Conservation (phyloP, 2,329 filamentous ascomycete species). For the Camptophora hylomeconis region DNA sequence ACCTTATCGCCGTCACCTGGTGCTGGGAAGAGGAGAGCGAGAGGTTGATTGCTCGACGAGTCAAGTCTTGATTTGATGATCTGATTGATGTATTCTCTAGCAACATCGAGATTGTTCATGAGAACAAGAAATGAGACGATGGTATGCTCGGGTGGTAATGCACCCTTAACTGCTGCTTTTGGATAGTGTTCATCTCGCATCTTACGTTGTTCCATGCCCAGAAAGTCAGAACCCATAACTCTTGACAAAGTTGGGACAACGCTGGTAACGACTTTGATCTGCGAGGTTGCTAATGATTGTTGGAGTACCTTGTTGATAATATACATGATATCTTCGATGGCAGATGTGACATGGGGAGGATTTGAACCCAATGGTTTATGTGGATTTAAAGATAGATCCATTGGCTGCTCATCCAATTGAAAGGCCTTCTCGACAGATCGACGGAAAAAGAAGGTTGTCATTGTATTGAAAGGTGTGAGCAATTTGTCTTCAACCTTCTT, state of each 20-base stretch:
- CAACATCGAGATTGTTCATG: constrained; percentile 89
- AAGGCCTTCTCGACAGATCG: constrained; percentile 95
- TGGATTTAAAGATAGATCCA: constrained; percentile 63
- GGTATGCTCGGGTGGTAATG: constrained; percentile 73
- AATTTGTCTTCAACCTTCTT: constrained; percentile 67
- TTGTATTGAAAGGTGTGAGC: constrained; percentile 68
- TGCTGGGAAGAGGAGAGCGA: constrained; percentile 54
- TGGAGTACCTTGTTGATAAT: constrained; percentile 89
- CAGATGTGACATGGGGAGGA: constrained; percentile 82
- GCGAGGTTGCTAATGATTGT: constrained; percentile 73
- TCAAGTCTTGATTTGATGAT: constrained; percentile 62
- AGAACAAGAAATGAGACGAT: constrained; percentile 83
- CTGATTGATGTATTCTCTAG: constrained; percentile 77
- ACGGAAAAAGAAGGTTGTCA: constrained; percentile 95
- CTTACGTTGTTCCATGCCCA: constrained; percentile 93
- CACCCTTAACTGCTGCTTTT: constrained; percentile 62
- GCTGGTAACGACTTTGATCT: constrained; percentile 61
- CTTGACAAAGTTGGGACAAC: constrained; percentile 68
- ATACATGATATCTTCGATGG: constrained; percentile 98
- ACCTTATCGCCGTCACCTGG: constrained; percentile 62
- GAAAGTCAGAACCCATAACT: constrained; percentile 77
- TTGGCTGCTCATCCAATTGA: constrained; percentile 80
- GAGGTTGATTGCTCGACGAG: constrained; percentile 26
- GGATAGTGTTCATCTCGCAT: constrained; percentile 96
- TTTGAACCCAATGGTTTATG: constrained; percentile 60